Evolutionary conservation across 345 rosid genomes (phyloP).

Genomic region (Moricandia moricandioides): DNA sequence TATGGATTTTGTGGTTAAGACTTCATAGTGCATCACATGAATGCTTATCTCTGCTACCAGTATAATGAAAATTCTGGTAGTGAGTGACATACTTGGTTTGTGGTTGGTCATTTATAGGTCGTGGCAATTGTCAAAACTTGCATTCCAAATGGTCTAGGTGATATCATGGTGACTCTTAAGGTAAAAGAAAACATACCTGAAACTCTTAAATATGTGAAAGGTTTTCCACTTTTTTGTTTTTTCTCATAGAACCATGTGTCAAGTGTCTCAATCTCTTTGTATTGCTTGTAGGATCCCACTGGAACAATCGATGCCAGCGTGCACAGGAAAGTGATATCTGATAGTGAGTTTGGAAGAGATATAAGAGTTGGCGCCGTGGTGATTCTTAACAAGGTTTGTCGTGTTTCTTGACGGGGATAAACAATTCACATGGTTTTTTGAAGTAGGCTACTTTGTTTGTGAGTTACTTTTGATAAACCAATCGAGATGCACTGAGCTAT

Average conservation of each 20-base stretch:
- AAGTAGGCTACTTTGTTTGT: background rate
- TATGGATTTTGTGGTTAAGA: background rate
- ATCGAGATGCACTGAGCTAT: conserved; percentile 19
- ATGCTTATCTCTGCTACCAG: background rate
- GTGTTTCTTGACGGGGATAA: background rate
- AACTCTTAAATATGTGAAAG: background rate
- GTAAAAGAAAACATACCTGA: conserved; percentile 35
- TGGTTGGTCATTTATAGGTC: conserved; percentile 43
- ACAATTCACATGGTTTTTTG: background rate
- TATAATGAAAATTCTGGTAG: background rate
- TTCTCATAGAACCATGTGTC: background rate
- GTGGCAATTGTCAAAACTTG: conserved; percentile 72
- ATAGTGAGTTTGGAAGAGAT: conserved; percentile 55
- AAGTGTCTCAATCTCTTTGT: background rate
- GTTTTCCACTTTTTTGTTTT: background rate
- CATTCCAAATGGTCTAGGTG: conserved; percentile 77
- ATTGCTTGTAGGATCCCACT: conserved; percentile 65
- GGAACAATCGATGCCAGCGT: conserved; percentile 75
- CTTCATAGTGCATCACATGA: background rate
- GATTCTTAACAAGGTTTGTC: conserved; percentile 60
- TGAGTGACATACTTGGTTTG: conserved; percentile 1
- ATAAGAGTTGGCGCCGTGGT: conserved; percentile 70
- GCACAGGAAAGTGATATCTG: conserved; percentile 56
- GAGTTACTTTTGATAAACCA: background rate
- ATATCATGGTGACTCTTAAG: conserved; percentile 79